Evolutionary conservation across 139 green algal species (phyloP), one percentile per base, ranked within the genome.

Genomic region (Chloropicon primus): DNA sequence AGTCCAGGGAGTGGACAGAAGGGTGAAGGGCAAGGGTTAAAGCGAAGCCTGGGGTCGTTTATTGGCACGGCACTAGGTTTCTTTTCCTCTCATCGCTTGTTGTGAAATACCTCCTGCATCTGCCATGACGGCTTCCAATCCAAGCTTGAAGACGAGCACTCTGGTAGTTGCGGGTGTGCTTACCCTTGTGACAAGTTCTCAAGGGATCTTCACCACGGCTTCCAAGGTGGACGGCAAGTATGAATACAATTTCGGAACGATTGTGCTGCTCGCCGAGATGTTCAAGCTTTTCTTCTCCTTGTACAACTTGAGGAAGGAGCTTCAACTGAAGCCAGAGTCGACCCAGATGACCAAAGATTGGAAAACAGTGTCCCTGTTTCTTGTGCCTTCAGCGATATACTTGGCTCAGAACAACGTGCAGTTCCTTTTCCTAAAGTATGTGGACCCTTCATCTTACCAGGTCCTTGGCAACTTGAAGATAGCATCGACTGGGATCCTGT

Each of bases 381-480:
- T 78, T 28, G 27, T 78, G 2, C 74, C 74, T 17, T 25, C 27
- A 21, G 27, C 54, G 2, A 62, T 28, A 27, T 78, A 78, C 74
- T 25, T 78, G 17, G 22, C 54, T 17, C 74, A 78, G 27, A 71
- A 78, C 27, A 78, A 78, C 74, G 27, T 78, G 27, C 26, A 27
- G 27, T 78, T 78, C 74, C 24, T 72, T 23, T 25, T 78, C 27
- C 74, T 78, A 2, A 29, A 24, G 24, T 28, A 78, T 22, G 27
- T 78, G 5, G 25, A 28, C 24, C 74, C 74, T 2, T 72, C 27
- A 21, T 72, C 74, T 3, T 78, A 78, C 74, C 26, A 62, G 74
- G 54, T 78, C 17, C 74, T 78, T n/a, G 74, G 24, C 27, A 78
- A 78, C 74, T 21, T 78, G 2, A 78, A 78, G 74, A 78, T 78